Conservation (phyloP, 2,329 filamentous ascomycete species). For the Rhynchosporium secalis region DNA sequence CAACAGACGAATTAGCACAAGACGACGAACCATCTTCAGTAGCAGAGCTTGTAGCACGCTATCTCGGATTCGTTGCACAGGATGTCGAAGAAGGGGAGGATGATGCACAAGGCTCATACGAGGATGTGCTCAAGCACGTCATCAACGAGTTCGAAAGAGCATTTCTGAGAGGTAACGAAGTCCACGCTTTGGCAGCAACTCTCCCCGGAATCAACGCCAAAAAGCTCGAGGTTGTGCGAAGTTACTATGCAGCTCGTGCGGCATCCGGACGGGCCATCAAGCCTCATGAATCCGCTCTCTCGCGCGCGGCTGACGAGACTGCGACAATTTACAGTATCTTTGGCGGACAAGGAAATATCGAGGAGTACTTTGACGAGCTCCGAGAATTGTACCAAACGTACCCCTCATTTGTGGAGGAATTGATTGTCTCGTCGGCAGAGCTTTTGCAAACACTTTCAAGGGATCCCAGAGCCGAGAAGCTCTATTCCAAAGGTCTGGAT, state of each 20-base stretch:
- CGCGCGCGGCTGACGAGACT: constrained; percentile 82
- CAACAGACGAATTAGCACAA: constrained; percentile 95
- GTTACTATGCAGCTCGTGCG: constrained; percentile 87
- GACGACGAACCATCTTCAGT: constrained; percentile 99
- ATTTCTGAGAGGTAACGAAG: constrained; percentile 93
- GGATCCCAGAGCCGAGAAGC: constrained; percentile 85
- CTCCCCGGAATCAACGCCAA: constrained; percentile 90
- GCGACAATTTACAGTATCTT: constrained; percentile 92
- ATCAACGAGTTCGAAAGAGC: constrained; percentile 95
- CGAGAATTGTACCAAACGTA: constrained; percentile 90
- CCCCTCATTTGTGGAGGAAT: constrained; percentile 82
- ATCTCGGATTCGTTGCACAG: constrained; percentile 83
- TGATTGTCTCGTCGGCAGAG: constrained; percentile 78
- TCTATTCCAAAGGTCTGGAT: constrained; percentile 96
- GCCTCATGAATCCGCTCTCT: constrained; percentile 88
- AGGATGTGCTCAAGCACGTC: constrained; percentile 88
- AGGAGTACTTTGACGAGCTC: constrained; percentile 98
- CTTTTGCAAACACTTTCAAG: constrained; percentile 83
- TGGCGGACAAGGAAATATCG: constrained; percentile 96
- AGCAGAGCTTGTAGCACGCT: constrained; percentile 87
- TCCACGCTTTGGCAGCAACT: constrained; percentile 82
- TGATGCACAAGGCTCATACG: constrained; percentile 81
- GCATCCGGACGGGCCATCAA: constrained; percentile 84
- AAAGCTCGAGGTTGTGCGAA: constrained; percentile 84
- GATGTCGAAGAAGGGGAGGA: constrained; percentile 94